phyloP scores from a whole-genome alignment of 805 yeast species.

The Brettanomyces bruxellensis region DNA sequence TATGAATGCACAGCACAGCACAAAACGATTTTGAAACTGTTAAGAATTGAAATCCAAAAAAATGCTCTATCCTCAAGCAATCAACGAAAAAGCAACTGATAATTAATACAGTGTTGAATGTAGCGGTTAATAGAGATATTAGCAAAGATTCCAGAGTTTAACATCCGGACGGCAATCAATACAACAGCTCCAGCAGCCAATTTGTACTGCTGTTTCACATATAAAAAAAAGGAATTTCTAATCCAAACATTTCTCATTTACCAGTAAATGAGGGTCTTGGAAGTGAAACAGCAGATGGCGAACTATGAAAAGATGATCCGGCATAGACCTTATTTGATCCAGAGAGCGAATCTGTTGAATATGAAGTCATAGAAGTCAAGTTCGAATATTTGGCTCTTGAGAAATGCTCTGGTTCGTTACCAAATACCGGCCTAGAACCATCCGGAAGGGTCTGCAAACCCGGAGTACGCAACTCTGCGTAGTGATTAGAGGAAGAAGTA shows the following conservation, averaged over 20 bases:
- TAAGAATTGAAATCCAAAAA: conserved; percentile 6
- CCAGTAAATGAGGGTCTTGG: conserved; percentile 43
- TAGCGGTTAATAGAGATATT: no score
- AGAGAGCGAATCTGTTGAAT: conserved; percentile 5
- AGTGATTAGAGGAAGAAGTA: background rate
- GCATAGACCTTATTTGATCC: conserved; percentile 28
- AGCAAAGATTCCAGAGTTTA: background rate
- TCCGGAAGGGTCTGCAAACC: conserved; percentile 9
- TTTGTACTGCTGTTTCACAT: background rate
- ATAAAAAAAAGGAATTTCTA: background rate
- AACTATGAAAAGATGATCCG: conserved; percentile 48
- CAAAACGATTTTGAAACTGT: background rate
- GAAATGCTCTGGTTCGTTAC: conserved; percentile 1
- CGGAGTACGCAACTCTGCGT: conserved; percentile 7
- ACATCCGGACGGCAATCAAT: background rate
- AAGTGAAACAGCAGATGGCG: conserved; percentile 46
- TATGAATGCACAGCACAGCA: background rate
- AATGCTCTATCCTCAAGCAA: background rate
- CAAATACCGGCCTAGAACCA: conserved; percentile 13
- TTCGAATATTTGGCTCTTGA: conserved; percentile 4
- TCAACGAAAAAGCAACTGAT: background rate
- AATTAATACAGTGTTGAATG: background rate
- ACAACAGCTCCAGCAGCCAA: background rate
- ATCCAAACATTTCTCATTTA: conserved; percentile 9
- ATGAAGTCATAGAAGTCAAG: conserved; percentile 5